These are phyloP conservation scores for Phaseolus coccineus DNA, from an alignment of 331 rosid species.

Conservation along the genomic window DNA sequence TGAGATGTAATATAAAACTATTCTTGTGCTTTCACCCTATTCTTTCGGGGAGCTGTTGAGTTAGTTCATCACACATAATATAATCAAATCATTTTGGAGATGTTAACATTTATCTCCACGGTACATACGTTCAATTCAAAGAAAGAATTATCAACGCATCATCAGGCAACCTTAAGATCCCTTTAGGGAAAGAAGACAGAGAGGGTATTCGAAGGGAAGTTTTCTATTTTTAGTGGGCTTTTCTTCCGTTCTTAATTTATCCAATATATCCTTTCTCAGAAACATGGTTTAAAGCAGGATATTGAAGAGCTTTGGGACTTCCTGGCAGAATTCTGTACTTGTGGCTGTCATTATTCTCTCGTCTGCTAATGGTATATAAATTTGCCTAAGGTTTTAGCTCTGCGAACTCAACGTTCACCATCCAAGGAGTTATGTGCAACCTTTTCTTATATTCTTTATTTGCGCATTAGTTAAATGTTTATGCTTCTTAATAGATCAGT, in stretches of 20 bases:
- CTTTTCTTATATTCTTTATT: slow-evolving; percentile 16
- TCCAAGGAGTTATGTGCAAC: slow-evolving; percentile 11
- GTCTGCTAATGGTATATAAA: background rate
- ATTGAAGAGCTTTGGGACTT: slow-evolving; percentile 7
- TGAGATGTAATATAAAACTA: slow-evolving; percentile 18
- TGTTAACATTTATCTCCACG: slow-evolving; percentile 11
- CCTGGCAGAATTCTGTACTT: background rate
- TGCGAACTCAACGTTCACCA: background rate
- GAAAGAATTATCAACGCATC: slow-evolving; percentile 12
- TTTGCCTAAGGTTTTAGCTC: slow-evolving; percentile 26
- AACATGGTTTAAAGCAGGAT: slow-evolving; percentile 17
- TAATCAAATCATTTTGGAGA: slow-evolving; percentile 20
- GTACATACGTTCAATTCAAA: background rate
- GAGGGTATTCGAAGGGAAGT: slow-evolving; percentile 2
- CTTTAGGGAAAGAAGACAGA: background rate
- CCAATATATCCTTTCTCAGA: background rate
- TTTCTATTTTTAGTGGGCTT: background rate
- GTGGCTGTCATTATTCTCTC: slow-evolving; percentile 19
- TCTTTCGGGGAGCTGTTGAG: background rate
- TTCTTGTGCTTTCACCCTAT: background rate
- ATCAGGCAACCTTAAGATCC: background rate
- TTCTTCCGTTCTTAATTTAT: slow-evolving; percentile 4
- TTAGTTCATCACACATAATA: background rate
- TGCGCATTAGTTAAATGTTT: background rate
- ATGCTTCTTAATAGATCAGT: background rate